Evolutionary conservation across 139 green algal species (phyloP).

Genomic region (Chlamydomonas incerta): DNA sequence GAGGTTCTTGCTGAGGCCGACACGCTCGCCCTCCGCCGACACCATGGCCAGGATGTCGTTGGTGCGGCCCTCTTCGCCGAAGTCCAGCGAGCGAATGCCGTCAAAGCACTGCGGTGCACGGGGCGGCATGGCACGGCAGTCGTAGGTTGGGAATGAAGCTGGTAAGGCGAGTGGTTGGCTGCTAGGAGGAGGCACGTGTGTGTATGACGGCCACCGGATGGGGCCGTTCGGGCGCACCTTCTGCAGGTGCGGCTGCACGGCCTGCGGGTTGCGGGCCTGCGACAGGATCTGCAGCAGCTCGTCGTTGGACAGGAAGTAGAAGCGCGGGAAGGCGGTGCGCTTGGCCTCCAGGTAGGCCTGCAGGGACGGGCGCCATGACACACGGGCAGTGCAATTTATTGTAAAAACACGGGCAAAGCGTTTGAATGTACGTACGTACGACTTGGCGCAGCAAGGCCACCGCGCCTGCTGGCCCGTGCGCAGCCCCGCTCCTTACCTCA

Average conservation of each 20-base stretch:
- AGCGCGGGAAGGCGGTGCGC: slow-evolving; percentile 82
- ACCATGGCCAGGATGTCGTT: slow-evolving; percentile 83
- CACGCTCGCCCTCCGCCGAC: slow-evolving; percentile 74
- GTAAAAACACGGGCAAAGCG: no score
- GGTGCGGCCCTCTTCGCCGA: slow-evolving; percentile 71
- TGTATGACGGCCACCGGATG: no score
- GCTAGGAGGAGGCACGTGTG: no score
- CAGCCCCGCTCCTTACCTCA: no score
- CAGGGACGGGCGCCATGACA: no score
- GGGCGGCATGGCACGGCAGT: not conserved
- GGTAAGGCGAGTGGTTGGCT: no score
- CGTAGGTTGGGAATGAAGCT: no score
- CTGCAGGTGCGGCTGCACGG: slow-evolving; percentile 82
- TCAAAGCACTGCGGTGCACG: slow-evolving; percentile 76
- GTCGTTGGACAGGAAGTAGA: slow-evolving; percentile 90
- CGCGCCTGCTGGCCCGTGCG: no score
- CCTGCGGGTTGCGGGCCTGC: slow-evolving; percentile 73
- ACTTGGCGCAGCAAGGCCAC: no score
- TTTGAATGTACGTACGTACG: no score
- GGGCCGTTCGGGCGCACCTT: no score
- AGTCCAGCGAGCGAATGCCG: slow-evolving; percentile 77
- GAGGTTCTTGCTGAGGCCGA: slow-evolving; percentile 78
- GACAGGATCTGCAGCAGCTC: slow-evolving; percentile 86
- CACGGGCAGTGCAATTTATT: no score
- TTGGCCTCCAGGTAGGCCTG: slow-evolving; percentile 87